phyloP scores from a whole-genome alignment of 1,139 yeast species.

The Suhomyces anneliseae region DNA sequence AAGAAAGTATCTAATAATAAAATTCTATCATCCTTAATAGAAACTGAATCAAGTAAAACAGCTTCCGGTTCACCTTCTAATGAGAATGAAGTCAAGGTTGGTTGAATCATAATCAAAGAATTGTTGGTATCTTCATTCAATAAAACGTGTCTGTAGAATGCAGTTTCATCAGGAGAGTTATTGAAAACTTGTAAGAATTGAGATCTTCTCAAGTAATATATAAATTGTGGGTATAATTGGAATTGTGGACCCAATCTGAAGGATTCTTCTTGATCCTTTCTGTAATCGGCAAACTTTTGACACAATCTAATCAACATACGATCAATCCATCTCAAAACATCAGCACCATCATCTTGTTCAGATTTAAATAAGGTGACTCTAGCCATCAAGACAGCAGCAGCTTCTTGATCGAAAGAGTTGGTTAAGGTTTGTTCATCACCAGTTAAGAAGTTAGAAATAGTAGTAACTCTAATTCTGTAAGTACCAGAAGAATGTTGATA shows the following conservation, averaged over 20 bases:
- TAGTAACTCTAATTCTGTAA: conserved; percentile 87
- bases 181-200: conserved; percentile 96
- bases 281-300: conserved; percentile 52
- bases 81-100: conserved; percentile 85
- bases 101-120: conserved; percentile 96
- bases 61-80: conserved; percentile 84
- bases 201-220: conserved; percentile 93
- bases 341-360: conserved; percentile 64
- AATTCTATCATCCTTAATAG: conserved; percentile 86
- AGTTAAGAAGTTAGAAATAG: conserved; percentile 67
- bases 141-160: conserved; percentile 91
- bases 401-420: conserved; percentile 93
- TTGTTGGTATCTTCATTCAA: conserved; percentile 89
- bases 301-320: conserved; percentile 52
- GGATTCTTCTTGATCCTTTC: conserved; percentile 48
- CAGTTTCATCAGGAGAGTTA: conserved; percentile 98
- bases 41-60: conserved; percentile 90
- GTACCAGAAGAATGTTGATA: conserved; percentile 82
- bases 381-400: conserved; percentile 95
- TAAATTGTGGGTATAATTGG: conserved; percentile 82
- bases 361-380: conserved; percentile 90
- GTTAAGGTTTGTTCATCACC: conserved; percentile 51
- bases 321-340: conserved; percentile 53
- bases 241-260: conserved; percentile 50
- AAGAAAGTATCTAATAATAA: conserved; percentile 90